These are phyloP conservation scores for Lachancea meyersii DNA, from an alignment of 805 yeast genomes.

Conservation along the genomic window DNA sequence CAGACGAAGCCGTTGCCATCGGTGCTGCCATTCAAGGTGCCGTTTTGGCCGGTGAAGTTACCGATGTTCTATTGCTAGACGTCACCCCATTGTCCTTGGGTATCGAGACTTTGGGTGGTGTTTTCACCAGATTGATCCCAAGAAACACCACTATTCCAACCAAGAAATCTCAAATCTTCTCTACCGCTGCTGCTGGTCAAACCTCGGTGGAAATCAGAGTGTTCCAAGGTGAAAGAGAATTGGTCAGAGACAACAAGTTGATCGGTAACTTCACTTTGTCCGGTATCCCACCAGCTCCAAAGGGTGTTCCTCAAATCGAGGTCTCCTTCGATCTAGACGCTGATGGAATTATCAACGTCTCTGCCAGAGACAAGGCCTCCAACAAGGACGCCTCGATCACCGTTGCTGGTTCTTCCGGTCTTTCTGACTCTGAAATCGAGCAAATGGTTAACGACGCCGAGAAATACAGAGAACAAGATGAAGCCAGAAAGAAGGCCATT, in stretches of 20 bases:
- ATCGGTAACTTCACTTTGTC: constrained; percentile 94
- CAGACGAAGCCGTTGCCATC: constrained; percentile 89
- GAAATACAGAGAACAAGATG: constrained; percentile 80
- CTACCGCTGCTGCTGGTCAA: constrained; percentile 95
- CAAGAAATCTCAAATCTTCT: constrained; percentile 92
- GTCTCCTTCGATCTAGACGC: constrained; percentile 96
- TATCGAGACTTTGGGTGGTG: constrained; percentile 98
- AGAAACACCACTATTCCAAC: constrained; percentile 95
- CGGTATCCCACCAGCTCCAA: constrained; percentile 84
- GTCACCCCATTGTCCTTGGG: constrained; percentile 85
- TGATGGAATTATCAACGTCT: constrained; percentile 93
- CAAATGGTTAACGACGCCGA: constrained; percentile 88
- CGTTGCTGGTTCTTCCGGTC: constrained; percentile 92
- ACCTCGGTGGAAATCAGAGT: constrained; percentile 96
- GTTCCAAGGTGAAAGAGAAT: constrained; percentile 99
- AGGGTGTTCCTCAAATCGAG: constrained; percentile 77
- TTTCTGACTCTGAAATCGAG: constrained; percentile 84
- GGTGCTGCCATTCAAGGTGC: constrained; percentile 99
- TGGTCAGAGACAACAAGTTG: constrained; percentile 94
- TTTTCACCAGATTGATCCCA: constrained; percentile 82
- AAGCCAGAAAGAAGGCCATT: constrained; percentile 75
- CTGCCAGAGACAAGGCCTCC: constrained; percentile 89
- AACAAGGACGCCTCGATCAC: constrained; percentile 93
- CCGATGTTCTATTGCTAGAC: constrained; percentile 83
- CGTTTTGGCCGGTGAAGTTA: constrained; percentile 89